A percentile compares a stretch with the other conserved stretches of the same genome.
These are phyloP conservation scores for Zea mays DNA, from an alignment of 176 grass and related monocot genomes.

Conservation along the genomic window DNA sequence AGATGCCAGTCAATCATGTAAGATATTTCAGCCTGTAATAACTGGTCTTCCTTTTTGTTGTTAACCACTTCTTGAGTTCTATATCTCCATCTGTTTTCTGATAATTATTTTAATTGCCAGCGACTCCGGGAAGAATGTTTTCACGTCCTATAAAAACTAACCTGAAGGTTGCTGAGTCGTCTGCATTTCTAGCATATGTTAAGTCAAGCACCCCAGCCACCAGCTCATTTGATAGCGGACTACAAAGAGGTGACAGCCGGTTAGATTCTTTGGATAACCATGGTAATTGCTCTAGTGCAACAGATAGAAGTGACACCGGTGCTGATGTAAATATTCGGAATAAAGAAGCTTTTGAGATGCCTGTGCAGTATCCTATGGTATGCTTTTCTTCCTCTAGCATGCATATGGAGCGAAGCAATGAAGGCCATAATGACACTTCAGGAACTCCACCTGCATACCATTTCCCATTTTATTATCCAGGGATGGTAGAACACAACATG, in stretches of 20 bases:
- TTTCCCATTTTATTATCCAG: conserved; percentile 78
- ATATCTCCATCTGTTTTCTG: conserved; percentile 34
- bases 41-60: not conserved
- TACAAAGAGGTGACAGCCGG: conserved; percentile 44
- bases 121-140: conserved; percentile 55
- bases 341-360: conserved; percentile 43
- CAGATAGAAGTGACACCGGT: conserved; percentile 41
- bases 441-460: conserved; percentile 53
- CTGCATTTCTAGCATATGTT: conserved; percentile 93
- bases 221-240: conserved; percentile 41
- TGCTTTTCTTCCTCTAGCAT: conserved; percentile 63
- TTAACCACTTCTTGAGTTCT: not conserved
- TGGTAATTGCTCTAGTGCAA: conserved; percentile 35
- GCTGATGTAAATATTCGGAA: conserved; percentile 37
- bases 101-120: conserved; percentile 44
- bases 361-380: conserved; percentile 48
- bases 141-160: conserved; percentile 70
- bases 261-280: conserved; percentile 36
- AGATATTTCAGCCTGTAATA: conserved; percentile 26
- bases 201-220: conserved; percentile 53
- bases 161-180: conserved; percentile 76
- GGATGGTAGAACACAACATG: conserved; percentile 61
- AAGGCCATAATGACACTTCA: conserved; percentile 55
- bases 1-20: conserved; percentile 48
- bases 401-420: conserved; percentile 59